Percentiles rank a stretch among this genome's conserved stretches.
These are phyloP conservation scores for Beauveria rudraprayagi DNA, from an alignment of 2,329 filamentous ascomycete genomes.

Conservation along the genomic window DNA sequence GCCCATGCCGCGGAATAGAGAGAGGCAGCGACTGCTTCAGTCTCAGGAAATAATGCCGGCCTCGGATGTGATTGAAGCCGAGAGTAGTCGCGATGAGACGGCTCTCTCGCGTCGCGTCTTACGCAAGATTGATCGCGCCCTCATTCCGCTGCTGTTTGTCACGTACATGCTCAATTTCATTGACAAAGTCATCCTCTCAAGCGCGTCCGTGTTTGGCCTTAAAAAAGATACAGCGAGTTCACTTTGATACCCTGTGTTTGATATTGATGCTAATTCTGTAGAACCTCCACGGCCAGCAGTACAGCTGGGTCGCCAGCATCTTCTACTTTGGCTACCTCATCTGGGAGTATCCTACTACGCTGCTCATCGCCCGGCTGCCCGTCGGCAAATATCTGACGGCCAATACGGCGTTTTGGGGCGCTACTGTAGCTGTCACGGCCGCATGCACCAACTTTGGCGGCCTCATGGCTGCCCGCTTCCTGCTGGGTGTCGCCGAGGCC, in stretches of 20 bases:
- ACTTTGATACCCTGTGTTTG: neutral
- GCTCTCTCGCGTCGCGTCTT: slow-evolving; percentile 31
- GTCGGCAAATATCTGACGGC: slow-evolving; percentile 37
- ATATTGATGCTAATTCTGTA: neutral
- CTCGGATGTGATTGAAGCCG: neutral
- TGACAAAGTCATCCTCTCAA: slow-evolving; percentile 51
- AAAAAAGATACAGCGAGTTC: slow-evolving; percentile 34
- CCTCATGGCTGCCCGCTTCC: slow-evolving; percentile 42
- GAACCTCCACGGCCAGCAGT: slow-evolving; percentile 38
- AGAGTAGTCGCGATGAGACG: slow-evolving; percentile 10
- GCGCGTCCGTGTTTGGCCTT: slow-evolving; percentile 49
- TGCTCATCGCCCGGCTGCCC: slow-evolving; percentile 39
- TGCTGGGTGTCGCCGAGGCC: slow-evolving; percentile 48
- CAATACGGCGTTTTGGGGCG: slow-evolving; percentile 44
- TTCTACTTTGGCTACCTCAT: slow-evolving; percentile 39
- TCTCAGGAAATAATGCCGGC: neutral
- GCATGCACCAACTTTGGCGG: slow-evolving; percentile 40
- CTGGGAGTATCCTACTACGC: slow-evolving; percentile 41
- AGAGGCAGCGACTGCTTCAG: neutral
- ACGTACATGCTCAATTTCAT: slow-evolving; percentile 55
- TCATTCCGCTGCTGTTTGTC: slow-evolving; percentile 49
- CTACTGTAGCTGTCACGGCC: slow-evolving; percentile 35
- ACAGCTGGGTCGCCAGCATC: slow-evolving; percentile 51
- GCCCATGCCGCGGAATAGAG: neutral
- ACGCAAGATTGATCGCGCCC: slow-evolving; percentile 45